Percentiles rank a stretch among this genome's conserved stretches.
These are phyloP conservation scores for Cercospora zeae-maydis DNA, from an alignment of 2,329 filamentous ascomycete species.

Conservation along the genomic window DNA sequence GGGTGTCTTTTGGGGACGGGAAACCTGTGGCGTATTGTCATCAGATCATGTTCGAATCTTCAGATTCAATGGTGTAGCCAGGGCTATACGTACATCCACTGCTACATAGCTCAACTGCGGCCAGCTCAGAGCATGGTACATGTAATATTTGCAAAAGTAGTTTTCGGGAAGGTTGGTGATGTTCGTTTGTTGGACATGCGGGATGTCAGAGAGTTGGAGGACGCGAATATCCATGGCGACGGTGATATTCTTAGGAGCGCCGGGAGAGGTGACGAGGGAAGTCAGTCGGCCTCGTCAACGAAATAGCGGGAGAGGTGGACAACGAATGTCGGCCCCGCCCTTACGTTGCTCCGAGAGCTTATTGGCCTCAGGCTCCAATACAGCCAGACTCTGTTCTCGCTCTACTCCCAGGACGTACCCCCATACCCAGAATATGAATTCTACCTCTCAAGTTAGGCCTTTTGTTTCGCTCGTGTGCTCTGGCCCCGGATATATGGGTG, in stretches of 20 bases:
- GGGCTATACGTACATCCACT: constrained; percentile 61
- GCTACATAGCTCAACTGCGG: constrained; percentile 95
- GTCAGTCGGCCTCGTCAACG: not conserved
- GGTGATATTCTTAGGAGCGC: not conserved
- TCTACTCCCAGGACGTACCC: no score
- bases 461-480: no score
- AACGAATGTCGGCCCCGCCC: not conserved
- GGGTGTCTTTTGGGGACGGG: constrained; percentile 69
- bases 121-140: constrained; percentile 98
- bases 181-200: constrained; percentile 94
- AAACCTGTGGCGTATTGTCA: constrained; percentile 49
- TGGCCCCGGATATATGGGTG: no score
- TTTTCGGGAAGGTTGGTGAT: constrained; percentile 99
- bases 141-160: constrained; percentile 99
- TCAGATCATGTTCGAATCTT: not conserved
- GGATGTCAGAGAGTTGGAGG: constrained; percentile 77
- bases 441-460: no score
- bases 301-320: not conserved
- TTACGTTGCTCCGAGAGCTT: not conserved
- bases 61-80: not conserved
- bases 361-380: not conserved
- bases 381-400: no score
- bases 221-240: constrained; percentile 82
- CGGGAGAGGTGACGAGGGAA: not conserved
- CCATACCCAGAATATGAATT: no score